Conservation (phyloP, 176 grass and related monocot genomes). For the Oryza officinalis region DNA sequence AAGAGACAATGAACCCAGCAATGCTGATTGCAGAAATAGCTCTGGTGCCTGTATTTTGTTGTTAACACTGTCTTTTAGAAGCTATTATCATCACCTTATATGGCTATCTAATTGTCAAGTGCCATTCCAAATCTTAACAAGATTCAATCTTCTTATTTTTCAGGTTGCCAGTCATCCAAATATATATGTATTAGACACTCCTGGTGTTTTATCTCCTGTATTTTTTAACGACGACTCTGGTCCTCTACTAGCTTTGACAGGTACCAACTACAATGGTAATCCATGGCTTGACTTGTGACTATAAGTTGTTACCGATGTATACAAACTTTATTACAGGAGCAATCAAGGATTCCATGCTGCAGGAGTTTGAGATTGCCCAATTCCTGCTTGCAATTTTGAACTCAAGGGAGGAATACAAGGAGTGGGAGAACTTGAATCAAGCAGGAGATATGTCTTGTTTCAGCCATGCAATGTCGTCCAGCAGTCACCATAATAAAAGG, state of each 20-base stretch:
- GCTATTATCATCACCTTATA: not conserved
- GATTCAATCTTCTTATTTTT: conserved; percentile 9
- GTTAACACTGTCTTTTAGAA: not conserved
- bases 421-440: conserved; percentile 51
- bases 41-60: not conserved
- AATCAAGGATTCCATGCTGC: conserved; percentile 62
- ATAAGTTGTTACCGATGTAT: conserved; percentile 20
- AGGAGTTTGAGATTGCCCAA: conserved; percentile 45
- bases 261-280: conserved; percentile 39
- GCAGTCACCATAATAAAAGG: conserved; percentile 27
- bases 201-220: conserved; percentile 56
- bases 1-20: not conserved
- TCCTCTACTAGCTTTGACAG: conserved; percentile 59
- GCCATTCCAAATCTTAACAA: conserved; percentile 20
- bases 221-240: conserved; percentile 43
- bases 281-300: conserved; percentile 2
- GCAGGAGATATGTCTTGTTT: conserved; percentile 11
- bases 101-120: conserved; percentile 19
- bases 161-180: conserved; percentile 83
- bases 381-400: conserved; percentile 66
- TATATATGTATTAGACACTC: conserved; percentile 76
- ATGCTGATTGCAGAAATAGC: not conserved
- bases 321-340: conserved; percentile 49
- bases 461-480: not conserved
- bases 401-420: conserved; percentile 43